Conservation (phyloP, 805 yeast species). For the Yarrowia hollandica region DNA sequence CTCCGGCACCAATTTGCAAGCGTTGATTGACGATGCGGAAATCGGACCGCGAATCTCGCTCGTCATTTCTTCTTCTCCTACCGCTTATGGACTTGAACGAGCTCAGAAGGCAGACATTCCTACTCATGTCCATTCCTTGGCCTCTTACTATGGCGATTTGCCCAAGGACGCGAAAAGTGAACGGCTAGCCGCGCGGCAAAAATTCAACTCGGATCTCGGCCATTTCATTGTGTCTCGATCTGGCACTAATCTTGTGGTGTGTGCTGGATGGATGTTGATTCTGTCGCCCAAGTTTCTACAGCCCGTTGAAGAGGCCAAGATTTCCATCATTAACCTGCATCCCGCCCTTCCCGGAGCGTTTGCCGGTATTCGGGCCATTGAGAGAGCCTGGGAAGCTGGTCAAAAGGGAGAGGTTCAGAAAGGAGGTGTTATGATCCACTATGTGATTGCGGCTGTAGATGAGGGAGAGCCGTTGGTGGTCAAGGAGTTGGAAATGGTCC, state of each 20-base stretch:
- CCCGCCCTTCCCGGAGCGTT: slow-evolving; percentile 97
- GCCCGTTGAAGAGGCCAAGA: slow-evolving; percentile 58
- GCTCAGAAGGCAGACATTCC: slow-evolving; percentile 71
- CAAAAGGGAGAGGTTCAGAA: slow-evolving; percentile 71
- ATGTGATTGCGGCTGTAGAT: slow-evolving; percentile 95
- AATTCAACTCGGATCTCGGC: slow-evolving; percentile 79
- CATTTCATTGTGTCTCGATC: slow-evolving; percentile 58
- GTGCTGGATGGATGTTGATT: slow-evolving; percentile 99
- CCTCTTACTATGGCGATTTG: slow-evolving; percentile 67
- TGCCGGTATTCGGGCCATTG: slow-evolving; percentile 96
- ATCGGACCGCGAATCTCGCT: slow-evolving; percentile 54
- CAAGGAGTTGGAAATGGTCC: slow-evolving; percentile 66
- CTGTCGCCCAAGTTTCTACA: slow-evolving; percentile 72
- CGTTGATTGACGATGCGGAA: slow-evolving; percentile 73
- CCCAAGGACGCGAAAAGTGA: slow-evolving; percentile 64
- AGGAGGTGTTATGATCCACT: slow-evolving; percentile 96
- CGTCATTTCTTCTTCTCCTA: slow-evolving; percentile 81
- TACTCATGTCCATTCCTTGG: slow-evolving; percentile 67
- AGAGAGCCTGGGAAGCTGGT: slow-evolving; percentile 94
- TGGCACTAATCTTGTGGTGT: slow-evolving; percentile 79
- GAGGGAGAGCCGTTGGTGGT: slow-evolving; percentile 87
- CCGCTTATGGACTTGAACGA: slow-evolving; percentile 85
- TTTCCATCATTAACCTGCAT: slow-evolving; percentile 88
- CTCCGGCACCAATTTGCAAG: slow-evolving; percentile 93
- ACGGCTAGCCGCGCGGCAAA: slow-evolving; percentile 61